These are phyloP conservation scores for Tricholoma furcatifolium DNA, from an alignment of 768 basidiomycete species.

Conservation along the genomic window DNA sequence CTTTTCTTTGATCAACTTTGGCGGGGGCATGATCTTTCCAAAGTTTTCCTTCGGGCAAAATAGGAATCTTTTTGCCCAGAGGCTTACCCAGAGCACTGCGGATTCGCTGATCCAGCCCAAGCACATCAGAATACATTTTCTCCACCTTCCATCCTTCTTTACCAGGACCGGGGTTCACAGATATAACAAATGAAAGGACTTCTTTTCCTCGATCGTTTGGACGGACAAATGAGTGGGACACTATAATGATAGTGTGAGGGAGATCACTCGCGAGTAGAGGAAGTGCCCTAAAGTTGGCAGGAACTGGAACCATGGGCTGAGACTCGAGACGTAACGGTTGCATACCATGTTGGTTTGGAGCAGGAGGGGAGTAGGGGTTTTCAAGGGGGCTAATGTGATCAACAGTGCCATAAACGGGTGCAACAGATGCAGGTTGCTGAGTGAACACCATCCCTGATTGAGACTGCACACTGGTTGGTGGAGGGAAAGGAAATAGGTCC, in stretches of 20 bases:
- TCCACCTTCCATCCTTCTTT: conserved; percentile 84
- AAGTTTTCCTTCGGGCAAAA: conserved; percentile 86
- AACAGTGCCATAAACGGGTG: conserved; percentile 4
- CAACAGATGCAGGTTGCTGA: conserved; percentile 6
- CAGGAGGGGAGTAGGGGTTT: conserved; percentile 20
- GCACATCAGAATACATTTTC: conserved; percentile 91
- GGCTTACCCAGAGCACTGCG: conserved; percentile 65
- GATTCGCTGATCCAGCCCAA: conserved; percentile 82
- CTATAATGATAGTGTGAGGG: conserved; percentile 63
- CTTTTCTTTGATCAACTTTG: conserved; percentile 95
- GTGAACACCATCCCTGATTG: conserved; percentile 21
- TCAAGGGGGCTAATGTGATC: conserved; percentile 16
- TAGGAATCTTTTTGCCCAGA: conserved; percentile 74
- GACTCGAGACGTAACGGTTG: conserved; percentile 20
- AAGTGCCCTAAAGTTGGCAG: conserved; percentile 66
- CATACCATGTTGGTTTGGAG: conserved; percentile 16
- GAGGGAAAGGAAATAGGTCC: conserved; percentile 55
- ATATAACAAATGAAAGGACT: conserved; percentile 83
- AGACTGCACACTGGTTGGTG: conserved; percentile 26
- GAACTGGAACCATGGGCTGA: conserved; percentile 24
- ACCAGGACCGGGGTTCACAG: conserved; percentile 66
- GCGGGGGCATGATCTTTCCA: conserved; percentile 98
- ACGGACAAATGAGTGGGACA: conserved; percentile 80
- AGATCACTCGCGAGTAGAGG: conserved; percentile 73
- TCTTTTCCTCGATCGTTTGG: conserved; percentile 92